phyloP scores from a whole-genome alignment of 768 basidiomycete species.

The Leccinellum rugosiceps region DNA sequence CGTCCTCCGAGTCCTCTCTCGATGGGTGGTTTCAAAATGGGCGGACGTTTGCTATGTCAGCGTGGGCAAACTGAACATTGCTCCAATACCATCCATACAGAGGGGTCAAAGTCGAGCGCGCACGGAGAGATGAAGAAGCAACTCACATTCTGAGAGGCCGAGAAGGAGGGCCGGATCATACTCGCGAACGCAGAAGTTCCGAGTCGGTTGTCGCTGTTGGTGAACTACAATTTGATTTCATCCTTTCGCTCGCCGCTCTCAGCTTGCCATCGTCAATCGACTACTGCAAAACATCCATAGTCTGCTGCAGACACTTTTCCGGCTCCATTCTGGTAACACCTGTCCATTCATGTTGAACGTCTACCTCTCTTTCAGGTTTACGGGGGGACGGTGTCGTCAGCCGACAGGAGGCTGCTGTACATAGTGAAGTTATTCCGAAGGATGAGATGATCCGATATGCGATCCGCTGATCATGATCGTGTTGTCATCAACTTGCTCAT shows the following conservation, averaged over 20 bases:
- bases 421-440: constrained; percentile 68
- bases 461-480: constrained; percentile 78
- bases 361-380: constrained; percentile 77
- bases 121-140: no score
- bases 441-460: constrained; percentile 50
- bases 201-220: constrained; percentile 34
- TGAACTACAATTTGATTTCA: constrained; percentile 25
- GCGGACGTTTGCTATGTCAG: no score
- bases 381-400: constrained; percentile 60
- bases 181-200: no score
- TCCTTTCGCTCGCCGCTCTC: not conserved
- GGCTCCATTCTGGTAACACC: constrained; percentile 69
- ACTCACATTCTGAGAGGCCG: no score
- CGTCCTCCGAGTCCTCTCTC: no score
- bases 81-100: no score
- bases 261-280: constrained; percentile 73
- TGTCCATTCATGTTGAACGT: constrained; percentile 84
- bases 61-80: no score
- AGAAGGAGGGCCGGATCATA: no score
- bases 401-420: constrained; percentile 64
- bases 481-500: constrained; percentile 65
- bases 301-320: constrained; percentile 67
- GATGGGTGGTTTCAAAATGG: no score
- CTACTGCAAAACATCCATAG: constrained; percentile 65
- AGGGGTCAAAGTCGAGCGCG: no score